Evolutionary conservation across 148 eudicot genomes (phyloP).

Genomic region (Bassia scoparia): DNA sequence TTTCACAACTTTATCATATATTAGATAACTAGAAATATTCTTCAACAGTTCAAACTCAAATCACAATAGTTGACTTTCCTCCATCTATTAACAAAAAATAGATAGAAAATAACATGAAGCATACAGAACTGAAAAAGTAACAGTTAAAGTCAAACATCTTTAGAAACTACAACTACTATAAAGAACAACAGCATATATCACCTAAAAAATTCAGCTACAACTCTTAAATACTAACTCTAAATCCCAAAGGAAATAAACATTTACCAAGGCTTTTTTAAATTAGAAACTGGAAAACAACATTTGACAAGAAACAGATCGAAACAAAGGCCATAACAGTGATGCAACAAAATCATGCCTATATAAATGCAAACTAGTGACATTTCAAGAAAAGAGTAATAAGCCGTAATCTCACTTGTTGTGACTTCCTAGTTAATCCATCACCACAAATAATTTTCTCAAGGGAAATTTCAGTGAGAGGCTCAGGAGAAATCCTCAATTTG

Average conservation of each 20-base stretch:
- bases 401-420: conserved; percentile 86
- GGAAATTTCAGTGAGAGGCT: conserved; percentile 91
- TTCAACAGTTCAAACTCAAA: background rate
- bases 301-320: background rate
- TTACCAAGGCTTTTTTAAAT: too few relatives aligned
- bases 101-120: background rate
- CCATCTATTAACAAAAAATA: background rate
- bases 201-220: background rate
- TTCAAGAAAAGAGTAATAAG: conserved; percentile 9
- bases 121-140: background rate
- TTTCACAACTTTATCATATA: background rate
- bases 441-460: conserved; percentile 86
- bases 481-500: conserved; percentile 88
- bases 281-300: background rate
- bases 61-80: background rate
- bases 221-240: background rate
- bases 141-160: too few relatives aligned
- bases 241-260: background rate
- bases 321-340: background rate
- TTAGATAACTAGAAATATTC: background rate
- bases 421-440: conserved; percentile 94
- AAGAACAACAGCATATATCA: background rate
- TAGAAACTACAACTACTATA: too few relatives aligned
- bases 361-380: background rate
- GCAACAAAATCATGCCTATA: background rate